Evolutionary conservation across 2,329 filamentous ascomycete species (phyloP).

Genomic region (Colletotrichum lentis): DNA sequence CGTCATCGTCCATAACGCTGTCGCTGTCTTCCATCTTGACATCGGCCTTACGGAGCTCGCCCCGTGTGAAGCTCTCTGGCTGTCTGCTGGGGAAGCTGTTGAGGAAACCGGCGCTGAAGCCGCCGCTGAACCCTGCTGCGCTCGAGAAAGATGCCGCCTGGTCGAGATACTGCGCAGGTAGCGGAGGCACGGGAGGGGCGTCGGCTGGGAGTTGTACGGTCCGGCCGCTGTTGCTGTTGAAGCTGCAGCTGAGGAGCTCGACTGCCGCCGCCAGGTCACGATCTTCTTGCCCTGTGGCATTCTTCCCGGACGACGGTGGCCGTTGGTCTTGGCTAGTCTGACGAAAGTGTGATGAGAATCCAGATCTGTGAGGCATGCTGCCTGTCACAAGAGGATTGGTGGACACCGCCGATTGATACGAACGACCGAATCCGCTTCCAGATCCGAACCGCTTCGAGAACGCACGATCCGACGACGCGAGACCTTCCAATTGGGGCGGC

Average conservation of each 20-base stretch:
- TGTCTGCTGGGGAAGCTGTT: slow-evolving; percentile 68
- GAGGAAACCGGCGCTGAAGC: slow-evolving; percentile 66
- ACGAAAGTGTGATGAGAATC: slow-evolving; percentile 67
- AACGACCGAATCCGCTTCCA: slow-evolving; percentile 71
- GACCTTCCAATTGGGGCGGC: slow-evolving; percentile 77
- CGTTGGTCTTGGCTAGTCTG: slow-evolving; percentile 75
- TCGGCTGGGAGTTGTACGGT: slow-evolving; percentile 71
- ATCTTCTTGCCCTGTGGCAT: slow-evolving; percentile 80
- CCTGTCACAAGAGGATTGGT: slow-evolving; percentile 59
- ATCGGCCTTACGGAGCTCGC: slow-evolving; percentile 63
- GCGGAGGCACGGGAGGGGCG: slow-evolving; percentile 85
- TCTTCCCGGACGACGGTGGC: slow-evolving; percentile 80
- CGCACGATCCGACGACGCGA: slow-evolving; percentile 60
- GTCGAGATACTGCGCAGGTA: slow-evolving; percentile 82
- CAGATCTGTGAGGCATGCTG: slow-evolving; percentile 61
- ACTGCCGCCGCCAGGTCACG: slow-evolving; percentile 89
- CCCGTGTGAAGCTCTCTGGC: slow-evolving; percentile 72
- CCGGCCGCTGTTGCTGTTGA: slow-evolving; percentile 75
- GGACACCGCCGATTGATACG: slow-evolving; percentile 77
- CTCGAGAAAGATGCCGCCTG: slow-evolving; percentile 65
- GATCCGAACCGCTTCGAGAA: slow-evolving; percentile 66
- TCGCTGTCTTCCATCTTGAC: slow-evolving; percentile 75
- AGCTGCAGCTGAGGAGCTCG: slow-evolving; percentile 89
- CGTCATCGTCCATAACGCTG: slow-evolving; percentile 70
- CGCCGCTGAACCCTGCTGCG: slow-evolving; percentile 68